A percentile compares a stretch with the other conserved stretches of the same genome.
Conservation (phyloP, 805 yeast genomes). For the Nakazawaea wickerhamii region DNA sequence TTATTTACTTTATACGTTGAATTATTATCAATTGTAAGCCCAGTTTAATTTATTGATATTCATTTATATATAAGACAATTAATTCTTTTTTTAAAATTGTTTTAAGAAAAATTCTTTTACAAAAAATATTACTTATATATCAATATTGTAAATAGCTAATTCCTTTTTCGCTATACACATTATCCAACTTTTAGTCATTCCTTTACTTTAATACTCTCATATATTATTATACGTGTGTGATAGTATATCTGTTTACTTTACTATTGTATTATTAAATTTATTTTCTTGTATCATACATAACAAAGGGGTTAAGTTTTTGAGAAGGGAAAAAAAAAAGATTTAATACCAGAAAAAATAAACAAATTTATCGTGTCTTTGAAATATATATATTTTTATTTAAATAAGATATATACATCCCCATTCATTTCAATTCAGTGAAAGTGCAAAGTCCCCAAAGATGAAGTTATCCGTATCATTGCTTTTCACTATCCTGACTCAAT, state of each 20-base stretch:
- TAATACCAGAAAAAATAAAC: not conserved
- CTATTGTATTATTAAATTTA: not conserved
- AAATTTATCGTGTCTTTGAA: not conserved
- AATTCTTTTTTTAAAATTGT: no score
- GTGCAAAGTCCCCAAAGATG: no score
- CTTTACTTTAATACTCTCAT: no score
- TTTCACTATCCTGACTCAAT: slow-evolving; percentile 19
- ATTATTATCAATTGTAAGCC: no score
- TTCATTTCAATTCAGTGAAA: not conserved
- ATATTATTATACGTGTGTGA: no score
- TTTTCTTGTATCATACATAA: not conserved
- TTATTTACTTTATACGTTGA: no score
- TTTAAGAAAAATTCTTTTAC: no score
- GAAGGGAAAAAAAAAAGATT: not conserved
- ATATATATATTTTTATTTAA: slow-evolving; percentile 14
- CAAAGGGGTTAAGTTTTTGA: no score
- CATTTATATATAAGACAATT: no score
- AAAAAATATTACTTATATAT: not conserved
- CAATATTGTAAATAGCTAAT: not conserved
- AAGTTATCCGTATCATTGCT: slow-evolving; percentile 17
- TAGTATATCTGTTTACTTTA: not conserved
- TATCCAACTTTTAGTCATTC: slow-evolving; percentile 10
- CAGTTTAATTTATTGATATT: no score
- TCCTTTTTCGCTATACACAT: no score
- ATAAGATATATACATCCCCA: no score